phyloP scores from a whole-genome alignment of 768 basidiomycete species.

The Rhodocollybia butyracea region DNA sequence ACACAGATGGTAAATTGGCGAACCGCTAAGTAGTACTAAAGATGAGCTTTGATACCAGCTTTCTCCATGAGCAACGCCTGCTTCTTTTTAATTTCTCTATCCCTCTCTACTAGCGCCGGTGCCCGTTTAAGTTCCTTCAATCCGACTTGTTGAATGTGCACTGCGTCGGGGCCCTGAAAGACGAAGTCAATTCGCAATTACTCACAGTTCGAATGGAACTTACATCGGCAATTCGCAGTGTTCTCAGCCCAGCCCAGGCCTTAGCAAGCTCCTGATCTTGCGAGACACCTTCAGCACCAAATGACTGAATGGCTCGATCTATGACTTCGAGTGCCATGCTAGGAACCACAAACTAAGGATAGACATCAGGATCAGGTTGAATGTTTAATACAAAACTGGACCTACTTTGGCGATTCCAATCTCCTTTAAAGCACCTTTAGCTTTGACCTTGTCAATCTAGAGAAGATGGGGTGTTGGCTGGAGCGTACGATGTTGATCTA shows the following conservation, averaged over 20 bases:
- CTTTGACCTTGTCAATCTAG: constrained; percentile 85
- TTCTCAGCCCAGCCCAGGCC: constrained; percentile 78
- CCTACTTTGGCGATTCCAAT: constrained; percentile 94
- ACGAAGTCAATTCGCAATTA: constrained; percentile 16
- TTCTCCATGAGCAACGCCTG: constrained; percentile 49
- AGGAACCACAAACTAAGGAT: constrained; percentile 83
- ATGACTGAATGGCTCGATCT: constrained; percentile 94
- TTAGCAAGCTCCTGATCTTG: constrained; percentile 84
- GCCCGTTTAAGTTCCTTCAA: constrained; percentile 84
- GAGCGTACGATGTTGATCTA: neutral
- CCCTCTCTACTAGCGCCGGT: constrained; percentile 51
- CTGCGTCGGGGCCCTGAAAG: constrained; percentile 32
- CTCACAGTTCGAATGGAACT: too few relatives aligned
- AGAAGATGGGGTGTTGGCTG: constrained; percentile 4
- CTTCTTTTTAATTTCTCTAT: constrained; percentile 58
- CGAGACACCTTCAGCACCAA: constrained; percentile 93
- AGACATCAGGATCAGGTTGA: constrained; percentile 3
- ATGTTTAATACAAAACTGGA: neutral
- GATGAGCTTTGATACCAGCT: constrained; percentile 55
- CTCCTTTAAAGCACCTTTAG: constrained; percentile 95
- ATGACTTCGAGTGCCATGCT: constrained; percentile 84
- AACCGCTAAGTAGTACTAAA: constrained; percentile 28
- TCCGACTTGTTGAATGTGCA: constrained; percentile 95
- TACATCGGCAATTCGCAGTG: constrained; percentile 86
- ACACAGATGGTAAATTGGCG: neutral